A percentile compares a stretch with the other conserved stretches of the same genome.
Conservation (phyloP, 495 filamentous ascomycete genomes). For the Recurvomyces mirabilis region DNA sequence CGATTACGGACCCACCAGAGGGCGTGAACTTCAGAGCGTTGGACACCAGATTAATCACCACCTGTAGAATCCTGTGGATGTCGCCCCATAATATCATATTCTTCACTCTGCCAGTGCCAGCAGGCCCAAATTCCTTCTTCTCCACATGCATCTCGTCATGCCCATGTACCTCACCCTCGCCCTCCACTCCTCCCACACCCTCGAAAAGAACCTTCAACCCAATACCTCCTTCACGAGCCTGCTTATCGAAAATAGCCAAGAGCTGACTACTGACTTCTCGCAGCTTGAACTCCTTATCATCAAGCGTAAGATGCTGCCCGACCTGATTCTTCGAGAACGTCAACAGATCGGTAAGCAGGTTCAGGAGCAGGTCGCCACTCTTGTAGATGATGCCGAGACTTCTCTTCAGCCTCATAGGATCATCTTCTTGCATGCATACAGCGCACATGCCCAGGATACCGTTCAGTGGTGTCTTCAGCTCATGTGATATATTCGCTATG, state of each 20-base stretch:
- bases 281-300: constrained; percentile 76
- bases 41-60: constrained; percentile 84
- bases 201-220: constrained; percentile 59
- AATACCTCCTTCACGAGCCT: constrained; percentile 67
- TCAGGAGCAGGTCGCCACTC: constrained; percentile 75
- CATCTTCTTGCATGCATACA: constrained; percentile 81
- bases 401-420: constrained; percentile 61
- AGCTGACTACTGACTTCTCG: constrained; percentile 71
- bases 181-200: constrained; percentile 38
- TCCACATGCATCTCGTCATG: constrained; percentile 8
- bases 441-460: constrained; percentile 90
- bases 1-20: constrained; percentile 55
- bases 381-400: constrained; percentile 79
- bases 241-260: constrained; percentile 75
- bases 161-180: too few species aligned
- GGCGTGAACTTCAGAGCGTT: constrained; percentile 93
- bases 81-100: constrained; percentile 83
- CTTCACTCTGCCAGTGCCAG: constrained; percentile 52
- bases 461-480: constrained; percentile 84
- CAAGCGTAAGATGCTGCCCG: constrained; percentile 62
- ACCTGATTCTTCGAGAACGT: constrained; percentile 93
- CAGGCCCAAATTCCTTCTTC: constrained; percentile 38
- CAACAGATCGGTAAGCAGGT: constrained; percentile 80
- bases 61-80: constrained; percentile 75
- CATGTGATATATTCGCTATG: constrained; percentile 92